These are phyloP conservation scores for Simmondsia chinensis DNA, from an alignment of 148 eudicot species.

Conservation along the genomic window DNA sequence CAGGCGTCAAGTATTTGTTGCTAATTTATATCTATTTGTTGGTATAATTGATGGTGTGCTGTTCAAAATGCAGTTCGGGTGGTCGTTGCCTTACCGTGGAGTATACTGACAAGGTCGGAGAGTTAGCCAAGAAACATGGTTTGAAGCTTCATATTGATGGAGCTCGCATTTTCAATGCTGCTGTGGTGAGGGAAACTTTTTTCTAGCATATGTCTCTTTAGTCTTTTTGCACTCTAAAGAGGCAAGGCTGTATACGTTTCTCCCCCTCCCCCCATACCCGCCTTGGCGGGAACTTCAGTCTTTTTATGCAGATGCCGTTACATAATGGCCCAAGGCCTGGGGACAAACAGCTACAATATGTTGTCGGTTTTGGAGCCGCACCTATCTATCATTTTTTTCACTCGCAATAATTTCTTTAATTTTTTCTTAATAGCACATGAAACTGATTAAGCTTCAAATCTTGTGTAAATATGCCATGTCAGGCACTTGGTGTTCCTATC, in stretches of 20 bases:
- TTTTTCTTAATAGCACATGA: background rate
- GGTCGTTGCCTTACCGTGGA: conserved; percentile 78
- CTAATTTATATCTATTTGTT: background rate
- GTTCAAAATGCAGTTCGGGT: conserved; percentile 50
- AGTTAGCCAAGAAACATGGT: conserved; percentile 74
- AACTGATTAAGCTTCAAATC: background rate
- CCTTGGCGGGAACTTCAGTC: too few species aligned
- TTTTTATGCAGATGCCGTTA: too few species aligned
- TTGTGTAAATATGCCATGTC: conserved; percentile 10
- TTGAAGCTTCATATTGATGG: conserved; percentile 96
- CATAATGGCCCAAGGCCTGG: too few species aligned
- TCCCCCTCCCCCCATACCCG: too few species aligned
- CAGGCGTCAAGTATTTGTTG: background rate
- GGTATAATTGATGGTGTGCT: background rate
- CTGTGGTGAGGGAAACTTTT: conserved; percentile 57
- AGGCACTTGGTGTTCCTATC: conserved; percentile 91
- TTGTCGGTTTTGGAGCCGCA: too few species aligned
- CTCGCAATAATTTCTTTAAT: background rate
- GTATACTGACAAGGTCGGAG: conserved; percentile 80
- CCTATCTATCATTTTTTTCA: too few species aligned
- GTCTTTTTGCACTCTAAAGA: too few species aligned
- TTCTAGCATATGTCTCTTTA: background rate
- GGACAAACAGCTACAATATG: too few species aligned
- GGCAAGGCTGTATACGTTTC: too few species aligned
- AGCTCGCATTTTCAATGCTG: conserved; percentile 89